Percentiles rank a stretch among this genome's conserved stretches.
Conservation (phyloP, 768 basidiomycete genomes). For the Cubamyces lactineus region DNA sequence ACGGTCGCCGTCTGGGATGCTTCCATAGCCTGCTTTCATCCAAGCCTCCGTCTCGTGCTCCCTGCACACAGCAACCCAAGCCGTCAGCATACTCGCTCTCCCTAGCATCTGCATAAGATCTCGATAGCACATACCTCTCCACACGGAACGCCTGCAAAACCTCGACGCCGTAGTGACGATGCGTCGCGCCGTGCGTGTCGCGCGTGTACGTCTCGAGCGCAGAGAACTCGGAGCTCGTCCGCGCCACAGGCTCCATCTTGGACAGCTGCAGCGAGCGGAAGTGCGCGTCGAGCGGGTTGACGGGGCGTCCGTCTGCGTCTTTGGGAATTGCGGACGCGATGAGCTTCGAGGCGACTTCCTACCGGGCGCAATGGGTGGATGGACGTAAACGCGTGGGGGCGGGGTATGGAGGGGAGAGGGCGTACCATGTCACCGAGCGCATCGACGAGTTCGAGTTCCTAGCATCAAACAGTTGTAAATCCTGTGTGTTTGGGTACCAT, state of each 20-base stretch:
- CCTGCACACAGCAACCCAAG: conserved; percentile 19
- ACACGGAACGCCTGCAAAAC: conserved; percentile 56
- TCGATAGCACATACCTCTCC: conserved; percentile 49
- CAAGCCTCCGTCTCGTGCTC: conserved; percentile 44
- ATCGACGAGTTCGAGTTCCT: conserved; percentile 67
- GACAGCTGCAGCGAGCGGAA: conserved; percentile 55
- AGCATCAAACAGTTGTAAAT: not conserved
- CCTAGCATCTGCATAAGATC: too few relatives aligned
- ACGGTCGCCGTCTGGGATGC: conserved; percentile 50
- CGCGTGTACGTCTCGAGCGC: conserved; percentile 50
- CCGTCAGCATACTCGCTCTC: too few relatives aligned
- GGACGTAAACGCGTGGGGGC: not conserved
- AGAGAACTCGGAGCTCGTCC: conserved; percentile 48
- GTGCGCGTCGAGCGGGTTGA: conserved; percentile 61
- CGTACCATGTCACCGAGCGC: conserved; percentile 65
- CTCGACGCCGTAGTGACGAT: conserved; percentile 46
- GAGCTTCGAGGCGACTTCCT: conserved; percentile 64
- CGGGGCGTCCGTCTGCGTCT: conserved; percentile 49
- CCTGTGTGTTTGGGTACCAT: not conserved
- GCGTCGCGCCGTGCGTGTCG: conserved; percentile 62
- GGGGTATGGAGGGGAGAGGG: not conserved
- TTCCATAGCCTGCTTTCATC: conserved; percentile 48
- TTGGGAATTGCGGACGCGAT: conserved; percentile 43
- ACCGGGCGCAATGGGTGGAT: not conserved
- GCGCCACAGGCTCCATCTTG: conserved; percentile 52